Percentiles rank a stretch among this genome's conserved stretches.
Conservation (phyloP, 1,139 yeast genomes). For the Blastobotrys aristatus region DNA sequence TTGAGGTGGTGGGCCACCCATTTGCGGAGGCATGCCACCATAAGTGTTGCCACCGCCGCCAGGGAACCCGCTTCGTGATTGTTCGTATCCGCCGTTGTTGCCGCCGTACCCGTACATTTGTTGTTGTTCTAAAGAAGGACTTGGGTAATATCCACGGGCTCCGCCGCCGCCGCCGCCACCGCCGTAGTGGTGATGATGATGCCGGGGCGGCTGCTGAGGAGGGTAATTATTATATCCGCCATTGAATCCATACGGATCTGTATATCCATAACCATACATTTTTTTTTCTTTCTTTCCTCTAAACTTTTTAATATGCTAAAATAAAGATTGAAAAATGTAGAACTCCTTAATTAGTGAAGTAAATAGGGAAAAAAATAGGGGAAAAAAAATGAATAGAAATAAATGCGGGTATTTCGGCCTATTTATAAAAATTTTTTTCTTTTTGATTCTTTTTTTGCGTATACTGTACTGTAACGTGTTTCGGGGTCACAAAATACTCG, state of each 20-base stretch:
- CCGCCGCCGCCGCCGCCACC: background rate
- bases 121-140: conserved; percentile 6
- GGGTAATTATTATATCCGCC: conserved; percentile 9
- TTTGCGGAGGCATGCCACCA: conserved; percentile 24
- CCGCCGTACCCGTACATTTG: conserved; percentile 8
- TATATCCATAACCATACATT: conserved; percentile 2
- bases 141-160: background rate
- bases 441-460: background rate
- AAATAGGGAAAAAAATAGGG: no score
- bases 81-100: conserved; percentile 10
- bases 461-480: background rate
- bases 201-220: background rate
- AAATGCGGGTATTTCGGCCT: background rate
- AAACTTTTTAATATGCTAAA: no score
- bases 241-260: conserved; percentile 6
- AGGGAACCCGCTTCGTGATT: conserved; percentile 24
- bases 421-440: background rate
- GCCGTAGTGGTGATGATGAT: no score
- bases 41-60: conserved; percentile 28
- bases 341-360: background rate
- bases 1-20: conserved; percentile 20
- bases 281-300: no score
- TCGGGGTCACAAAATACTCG: no score
- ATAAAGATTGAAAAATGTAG: background rate
- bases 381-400: background rate